A percentile compares a stretch with the other conserved stretches of the same genome.
Conservation (phyloP, 2,329 filamentous ascomycete genomes). For the Rosellinia necatrix region DNA sequence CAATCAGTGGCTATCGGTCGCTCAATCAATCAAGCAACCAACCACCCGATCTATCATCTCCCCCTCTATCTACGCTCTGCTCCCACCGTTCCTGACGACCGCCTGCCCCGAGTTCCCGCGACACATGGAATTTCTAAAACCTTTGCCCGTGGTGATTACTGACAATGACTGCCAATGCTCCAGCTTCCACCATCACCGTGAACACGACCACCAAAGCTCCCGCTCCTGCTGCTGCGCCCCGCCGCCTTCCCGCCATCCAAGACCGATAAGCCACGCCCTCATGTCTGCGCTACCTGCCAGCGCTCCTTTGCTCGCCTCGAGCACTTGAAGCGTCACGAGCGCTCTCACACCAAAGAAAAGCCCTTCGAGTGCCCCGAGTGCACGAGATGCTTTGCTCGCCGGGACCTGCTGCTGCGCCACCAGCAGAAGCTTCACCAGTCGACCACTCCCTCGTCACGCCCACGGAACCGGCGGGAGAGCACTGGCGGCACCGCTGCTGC, state of each 20-base stretch:
- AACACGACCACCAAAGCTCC: slow-evolving; percentile 37
- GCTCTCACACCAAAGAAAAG: slow-evolving; percentile 76
- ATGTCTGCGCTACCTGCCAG: slow-evolving; percentile 88
- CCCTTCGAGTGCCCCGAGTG: slow-evolving; percentile 97
- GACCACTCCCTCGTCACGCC: slow-evolving; percentile 82
- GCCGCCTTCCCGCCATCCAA: slow-evolving; percentile 76
- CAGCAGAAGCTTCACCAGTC: slow-evolving; percentile 99
- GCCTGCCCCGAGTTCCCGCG: slow-evolving; percentile 21
- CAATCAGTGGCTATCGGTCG: slow-evolving; percentile 16
- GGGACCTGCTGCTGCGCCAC: slow-evolving; percentile 88
- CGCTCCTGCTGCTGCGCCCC: slow-evolving; percentile 31
- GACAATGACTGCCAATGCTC: slow-evolving; percentile 31
- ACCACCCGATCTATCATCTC: neutral
- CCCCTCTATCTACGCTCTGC: slow-evolving; percentile 1
- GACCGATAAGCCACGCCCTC: slow-evolving; percentile 95
- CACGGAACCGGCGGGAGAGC: slow-evolving; percentile 88
- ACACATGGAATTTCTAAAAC: slow-evolving; percentile 21
- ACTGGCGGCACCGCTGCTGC: slow-evolving; percentile 71
- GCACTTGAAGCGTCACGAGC: slow-evolving; percentile 95
- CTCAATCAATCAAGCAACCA: neutral
- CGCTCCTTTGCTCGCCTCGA: slow-evolving; percentile 94
- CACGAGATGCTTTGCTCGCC: slow-evolving; percentile 88
- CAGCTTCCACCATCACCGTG: slow-evolving; percentile 47
- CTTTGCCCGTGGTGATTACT: slow-evolving; percentile 26
- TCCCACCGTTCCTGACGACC: slow-evolving; percentile 4